Conservation (phyloP, 495 filamentous ascomycete species). For the Penicillium salamii region DNA sequence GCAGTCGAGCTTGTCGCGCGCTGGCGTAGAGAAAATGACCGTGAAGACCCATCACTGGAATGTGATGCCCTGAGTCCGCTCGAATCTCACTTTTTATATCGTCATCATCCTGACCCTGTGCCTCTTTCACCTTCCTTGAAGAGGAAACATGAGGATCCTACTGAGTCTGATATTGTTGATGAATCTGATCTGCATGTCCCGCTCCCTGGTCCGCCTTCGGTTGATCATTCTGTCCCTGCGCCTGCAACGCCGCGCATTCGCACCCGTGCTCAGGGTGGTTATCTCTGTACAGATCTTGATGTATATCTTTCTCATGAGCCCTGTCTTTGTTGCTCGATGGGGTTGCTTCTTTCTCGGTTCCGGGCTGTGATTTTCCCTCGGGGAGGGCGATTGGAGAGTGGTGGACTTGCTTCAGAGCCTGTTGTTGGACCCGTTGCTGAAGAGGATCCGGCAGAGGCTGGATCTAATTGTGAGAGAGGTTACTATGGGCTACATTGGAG, state of each 20-base stretch:
- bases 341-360: constrained; percentile 87
- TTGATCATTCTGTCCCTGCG: not conserved
- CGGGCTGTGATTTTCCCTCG: constrained; percentile 73
- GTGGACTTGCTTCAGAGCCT: constrained; percentile 42
- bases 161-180: constrained; percentile 8
- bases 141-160: constrained; percentile 19
- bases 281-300: constrained; percentile 88
- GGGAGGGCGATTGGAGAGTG: constrained; percentile 39
- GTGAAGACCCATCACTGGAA: not conserved
- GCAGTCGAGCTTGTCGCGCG: constrained; percentile 84
- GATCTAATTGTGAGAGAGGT: constrained; percentile 49
- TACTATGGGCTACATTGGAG: constrained; percentile 88
- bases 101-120: not conserved
- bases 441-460: constrained; percentile 4
- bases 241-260: constrained; percentile 28
- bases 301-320: constrained; percentile 93
- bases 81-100: constrained; percentile 37
- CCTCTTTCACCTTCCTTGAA: constrained; percentile 16
- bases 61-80: constrained; percentile 22
- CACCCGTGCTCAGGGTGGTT: constrained; percentile 63
- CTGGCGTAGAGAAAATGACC: constrained; percentile 45
- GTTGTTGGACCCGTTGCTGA: constrained; percentile 17
- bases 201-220: not conserved
- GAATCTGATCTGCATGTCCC: not conserved
- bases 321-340: constrained; percentile 96